These are phyloP conservation scores for Cutaneotrichosporon cutaneum DNA, from an alignment of 1,284 basidiomycete genomes.

Conservation along the genomic window DNA sequence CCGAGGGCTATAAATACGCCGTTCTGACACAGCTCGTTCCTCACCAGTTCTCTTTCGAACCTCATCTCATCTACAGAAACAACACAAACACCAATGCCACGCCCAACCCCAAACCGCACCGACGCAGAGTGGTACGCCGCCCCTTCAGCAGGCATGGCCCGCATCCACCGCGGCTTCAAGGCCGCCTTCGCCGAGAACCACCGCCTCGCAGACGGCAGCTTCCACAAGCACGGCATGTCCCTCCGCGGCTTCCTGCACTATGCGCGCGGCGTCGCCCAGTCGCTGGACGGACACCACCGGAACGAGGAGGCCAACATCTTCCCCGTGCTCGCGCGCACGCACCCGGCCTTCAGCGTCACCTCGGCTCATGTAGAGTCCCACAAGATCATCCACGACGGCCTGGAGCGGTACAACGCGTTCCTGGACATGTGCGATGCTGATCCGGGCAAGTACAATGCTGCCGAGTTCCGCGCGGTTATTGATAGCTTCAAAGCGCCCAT, in stretches of 20 bases:
- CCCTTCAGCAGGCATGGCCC: constrained; percentile 4
- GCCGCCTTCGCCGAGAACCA: constrained; percentile 9
- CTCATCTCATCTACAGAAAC: neutral
- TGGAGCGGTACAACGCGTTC: constrained; percentile 59
- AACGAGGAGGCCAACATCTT: constrained; percentile 63
- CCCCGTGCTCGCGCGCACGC: constrained; percentile 62
- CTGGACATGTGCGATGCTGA: constrained; percentile 57
- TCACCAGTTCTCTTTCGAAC: neutral
- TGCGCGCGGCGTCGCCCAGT: constrained; percentile 40
- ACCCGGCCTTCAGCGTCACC: constrained; percentile 60
- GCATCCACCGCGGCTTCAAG: constrained; percentile 1
- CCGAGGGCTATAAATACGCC: neutral
- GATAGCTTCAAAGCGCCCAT: constrained; percentile 65
- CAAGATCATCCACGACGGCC: constrained; percentile 64
- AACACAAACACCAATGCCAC: neutral
- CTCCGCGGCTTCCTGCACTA: constrained; percentile 9
- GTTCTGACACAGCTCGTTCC: neutral
- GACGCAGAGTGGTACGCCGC: neutral
- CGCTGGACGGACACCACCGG: constrained; percentile 65
- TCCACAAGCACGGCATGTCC: constrained; percentile 7
- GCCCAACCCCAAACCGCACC: neutral
- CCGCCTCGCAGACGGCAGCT: constrained; percentile 14
- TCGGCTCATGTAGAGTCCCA: constrained; percentile 62
- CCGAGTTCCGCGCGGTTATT: constrained; percentile 61
- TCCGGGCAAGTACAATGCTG: constrained; percentile 60